A percentile compares a stretch with the other conserved stretches of the same genome.
Conservation (phyloP, 257 asterid genomes). For the Mentha longifolia region DNA sequence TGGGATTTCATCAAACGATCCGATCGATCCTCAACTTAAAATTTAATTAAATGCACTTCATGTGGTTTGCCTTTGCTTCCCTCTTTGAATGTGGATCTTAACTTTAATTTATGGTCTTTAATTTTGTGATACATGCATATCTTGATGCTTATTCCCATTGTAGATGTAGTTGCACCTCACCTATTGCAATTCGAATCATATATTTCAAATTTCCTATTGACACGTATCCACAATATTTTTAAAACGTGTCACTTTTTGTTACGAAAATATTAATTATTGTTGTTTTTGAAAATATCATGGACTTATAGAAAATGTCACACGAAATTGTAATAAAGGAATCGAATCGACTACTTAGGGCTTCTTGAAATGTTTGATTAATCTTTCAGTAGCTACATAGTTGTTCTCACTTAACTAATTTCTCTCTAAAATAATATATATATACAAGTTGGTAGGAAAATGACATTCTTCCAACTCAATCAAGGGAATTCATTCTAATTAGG, state of each 20-base stretch:
- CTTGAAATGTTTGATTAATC: no score
- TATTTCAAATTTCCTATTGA: no score
- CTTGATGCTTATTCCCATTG: background rate
- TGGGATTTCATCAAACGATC: slow-evolving; percentile 43
- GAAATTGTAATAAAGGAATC: no score
- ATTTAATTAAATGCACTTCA: background rate
- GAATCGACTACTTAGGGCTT: no score
- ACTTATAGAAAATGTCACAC: no score
- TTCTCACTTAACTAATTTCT: background rate
- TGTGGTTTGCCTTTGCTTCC: background rate
- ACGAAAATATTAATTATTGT: no score
- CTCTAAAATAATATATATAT: background rate
- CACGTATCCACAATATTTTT: no score
- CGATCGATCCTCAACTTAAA: no score
- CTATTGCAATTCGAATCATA: no score
- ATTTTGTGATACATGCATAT: background rate
- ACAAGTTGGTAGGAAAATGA: background rate
- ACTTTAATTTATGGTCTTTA: background rate
- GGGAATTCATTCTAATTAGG: background rate
- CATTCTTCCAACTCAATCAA: background rate
- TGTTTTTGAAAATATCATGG: background rate
- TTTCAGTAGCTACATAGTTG: background rate
- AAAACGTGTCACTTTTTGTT: no score
- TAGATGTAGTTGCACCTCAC: background rate
- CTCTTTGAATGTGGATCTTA: slow-evolving; percentile 4